A percentile compares a stretch with the other conserved stretches of the same genome.
phyloP scores from a whole-genome alignment of 495 filamentous ascomycete species.

The Penicillium dipodomyicola region DNA sequence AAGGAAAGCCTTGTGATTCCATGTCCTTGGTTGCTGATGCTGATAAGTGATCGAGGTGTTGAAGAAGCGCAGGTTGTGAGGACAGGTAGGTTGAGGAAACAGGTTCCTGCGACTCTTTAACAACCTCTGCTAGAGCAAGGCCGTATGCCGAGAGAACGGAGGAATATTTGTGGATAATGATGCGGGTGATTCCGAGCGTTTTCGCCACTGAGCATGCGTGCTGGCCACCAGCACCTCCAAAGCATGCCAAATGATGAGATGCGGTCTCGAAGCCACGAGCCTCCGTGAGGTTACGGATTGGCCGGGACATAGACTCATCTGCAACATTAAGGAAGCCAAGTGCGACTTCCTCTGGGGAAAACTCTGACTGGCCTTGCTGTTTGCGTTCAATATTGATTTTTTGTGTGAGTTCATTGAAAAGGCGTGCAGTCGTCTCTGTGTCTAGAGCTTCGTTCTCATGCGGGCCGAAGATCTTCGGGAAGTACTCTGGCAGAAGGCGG shows the following conservation, averaged over 20 bases:
- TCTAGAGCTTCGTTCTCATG: conserved; percentile 88
- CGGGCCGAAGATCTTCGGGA: conserved; percentile 94
- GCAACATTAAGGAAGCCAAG: conserved; percentile 55
- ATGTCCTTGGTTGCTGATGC: conserved; percentile 38
- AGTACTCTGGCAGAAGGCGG: conserved; percentile 86
- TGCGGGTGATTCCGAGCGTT: conserved; percentile 49
- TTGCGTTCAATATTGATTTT: conserved; percentile 68
- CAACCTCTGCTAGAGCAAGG: conserved; percentile 52
- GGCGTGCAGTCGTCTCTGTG: conserved; percentile 67
- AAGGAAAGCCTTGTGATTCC: conserved; percentile 37
- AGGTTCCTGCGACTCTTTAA: conserved; percentile 52
- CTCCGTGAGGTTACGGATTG: conserved; percentile 54
- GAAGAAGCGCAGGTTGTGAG: conserved; percentile 35
- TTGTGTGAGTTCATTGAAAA: conserved; percentile 74
- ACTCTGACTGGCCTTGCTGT: conserved; percentile 57
- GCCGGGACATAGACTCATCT: conserved; percentile 54
- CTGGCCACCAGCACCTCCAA: conserved; percentile 55
- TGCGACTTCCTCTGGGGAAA: conserved; percentile 85
- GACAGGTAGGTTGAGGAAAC: conserved; percentile 38
- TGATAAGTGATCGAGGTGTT: conserved; percentile 34
- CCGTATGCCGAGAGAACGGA: conserved; percentile 54
- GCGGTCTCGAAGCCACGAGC: conserved; percentile 51
- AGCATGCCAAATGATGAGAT: conserved; percentile 52
- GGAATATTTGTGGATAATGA: conserved; percentile 55
- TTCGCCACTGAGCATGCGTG: conserved; percentile 54